Percentiles rank a stretch among this genome's conserved stretches.
phyloP scores from a whole-genome alignment of 176 grass and related monocot genomes.

The Triticum urartu region DNA sequence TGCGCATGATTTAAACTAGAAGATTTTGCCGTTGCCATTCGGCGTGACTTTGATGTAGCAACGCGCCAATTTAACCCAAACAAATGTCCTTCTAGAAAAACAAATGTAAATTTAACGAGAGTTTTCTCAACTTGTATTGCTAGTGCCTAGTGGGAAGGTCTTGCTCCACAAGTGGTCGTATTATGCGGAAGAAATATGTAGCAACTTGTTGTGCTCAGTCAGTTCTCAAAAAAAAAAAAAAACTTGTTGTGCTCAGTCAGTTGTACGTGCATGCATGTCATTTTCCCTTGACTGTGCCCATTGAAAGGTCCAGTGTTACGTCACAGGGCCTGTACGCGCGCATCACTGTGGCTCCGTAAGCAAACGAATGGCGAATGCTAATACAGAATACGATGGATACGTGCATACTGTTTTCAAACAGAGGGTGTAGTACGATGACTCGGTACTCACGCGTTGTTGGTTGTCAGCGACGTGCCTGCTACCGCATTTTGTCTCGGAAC shows the following conservation, averaged over 20 bases:
- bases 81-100: too few species aligned
- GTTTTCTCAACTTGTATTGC: not conserved
- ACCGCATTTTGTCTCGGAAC: too few species aligned
- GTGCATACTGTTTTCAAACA: too few species aligned
- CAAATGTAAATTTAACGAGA: too few species aligned
- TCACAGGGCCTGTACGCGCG: not conserved
- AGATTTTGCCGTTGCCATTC: not conserved
- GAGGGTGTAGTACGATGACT: too few species aligned
- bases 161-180: not conserved
- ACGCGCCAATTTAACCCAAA: not conserved
- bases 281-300: not conserved
- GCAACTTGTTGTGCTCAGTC: not conserved
- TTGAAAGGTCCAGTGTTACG: not conserved
- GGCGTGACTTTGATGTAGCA: not conserved
- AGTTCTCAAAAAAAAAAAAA: too few species aligned
- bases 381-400: too few species aligned
- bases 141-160: not conserved
- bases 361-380: too few species aligned
- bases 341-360: too few species aligned
- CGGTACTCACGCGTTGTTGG: too few species aligned
- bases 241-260: not conserved
- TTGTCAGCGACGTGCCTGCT: too few species aligned
- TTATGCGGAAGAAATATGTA: not conserved
- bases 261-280: not conserved
- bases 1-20: not conserved